Evolutionary conservation across 441 rosid species (phyloP).

Genomic region (Gossypium davidsonii): DNA sequence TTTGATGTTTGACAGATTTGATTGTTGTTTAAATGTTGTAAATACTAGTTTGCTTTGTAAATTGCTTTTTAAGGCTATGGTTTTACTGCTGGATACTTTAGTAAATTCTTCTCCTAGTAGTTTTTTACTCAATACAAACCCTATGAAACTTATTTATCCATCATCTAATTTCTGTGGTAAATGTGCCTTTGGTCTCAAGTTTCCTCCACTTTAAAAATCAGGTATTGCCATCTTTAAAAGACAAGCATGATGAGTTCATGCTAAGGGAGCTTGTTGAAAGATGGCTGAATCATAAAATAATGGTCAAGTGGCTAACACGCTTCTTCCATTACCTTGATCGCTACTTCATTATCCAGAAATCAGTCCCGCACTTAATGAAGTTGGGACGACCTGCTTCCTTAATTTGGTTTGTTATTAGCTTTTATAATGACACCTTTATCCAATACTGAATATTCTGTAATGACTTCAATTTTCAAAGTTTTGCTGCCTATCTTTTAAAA

Average conservation of each 20-base stretch:
- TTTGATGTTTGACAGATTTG: background rate
- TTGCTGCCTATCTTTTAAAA: background rate
- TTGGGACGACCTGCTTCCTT: constrained; percentile 79
- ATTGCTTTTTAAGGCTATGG: background rate
- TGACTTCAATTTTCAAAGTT: background rate
- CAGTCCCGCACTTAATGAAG: constrained; percentile 73
- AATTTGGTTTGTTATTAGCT: constrained; percentile 42
- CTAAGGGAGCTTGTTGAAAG: constrained; percentile 75
- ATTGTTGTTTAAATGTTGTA: background rate
- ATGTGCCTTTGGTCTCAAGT: background rate
- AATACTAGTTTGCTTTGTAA: background rate
- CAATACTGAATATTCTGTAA: background rate
- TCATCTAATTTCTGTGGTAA: background rate
- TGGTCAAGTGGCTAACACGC: constrained; percentile 89
- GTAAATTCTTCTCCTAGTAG: background rate
- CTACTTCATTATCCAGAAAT: constrained; percentile 66
- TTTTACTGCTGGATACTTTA: background rate
- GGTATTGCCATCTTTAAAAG: constrained; percentile 70
- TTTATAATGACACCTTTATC: background rate
- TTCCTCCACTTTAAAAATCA: constrained; percentile 17
- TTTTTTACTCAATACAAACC: background rate
- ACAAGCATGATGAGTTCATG: constrained; percentile 87
- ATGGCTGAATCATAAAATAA: constrained; percentile 83
- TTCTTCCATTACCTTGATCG: constrained; percentile 84
- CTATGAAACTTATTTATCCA: background rate